A percentile compares a stretch with the other conserved stretches of the same genome.
phyloP scores from a whole-genome alignment of 495 filamentous ascomycete species.

The Penicillium bovifimosum region DNA sequence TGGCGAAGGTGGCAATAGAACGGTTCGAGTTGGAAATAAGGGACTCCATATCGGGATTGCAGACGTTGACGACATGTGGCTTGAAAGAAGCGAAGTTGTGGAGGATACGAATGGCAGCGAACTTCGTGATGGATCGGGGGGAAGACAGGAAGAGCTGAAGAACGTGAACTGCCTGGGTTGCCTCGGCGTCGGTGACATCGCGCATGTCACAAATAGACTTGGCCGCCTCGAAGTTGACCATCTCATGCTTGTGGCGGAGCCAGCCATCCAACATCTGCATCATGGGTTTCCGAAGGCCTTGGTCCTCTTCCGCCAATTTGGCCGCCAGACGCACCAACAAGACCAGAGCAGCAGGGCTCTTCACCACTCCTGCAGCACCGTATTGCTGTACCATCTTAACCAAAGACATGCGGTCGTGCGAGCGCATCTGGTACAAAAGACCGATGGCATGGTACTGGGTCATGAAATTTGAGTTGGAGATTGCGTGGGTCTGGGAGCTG shows the following conservation, averaged over 20 bases:
- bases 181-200: constrained; percentile 88
- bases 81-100: constrained; percentile 95
- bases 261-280: constrained; percentile 92
- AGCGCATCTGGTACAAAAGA: constrained; percentile 95
- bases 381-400: constrained; percentile 99
- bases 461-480: constrained; percentile 79
- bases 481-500: constrained; percentile 57
- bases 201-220: constrained; percentile 94
- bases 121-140: constrained; percentile 95
- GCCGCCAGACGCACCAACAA: constrained; percentile 91
- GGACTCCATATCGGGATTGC: constrained; percentile 94
- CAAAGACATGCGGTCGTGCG: constrained; percentile 93
- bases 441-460: constrained; percentile 98
- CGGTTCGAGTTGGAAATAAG: constrained; percentile 95
- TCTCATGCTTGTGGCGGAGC: constrained; percentile 97
- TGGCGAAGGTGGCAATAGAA: constrained; percentile 96
- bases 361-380: constrained; percentile 81
- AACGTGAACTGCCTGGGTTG: constrained; percentile 86
- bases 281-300: constrained; percentile 84
- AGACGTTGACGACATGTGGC: constrained; percentile 82
- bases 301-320: constrained; percentile 91
- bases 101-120: constrained; percentile 93
- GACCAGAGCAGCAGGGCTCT: constrained; percentile 87
- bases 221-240: constrained; percentile 99
- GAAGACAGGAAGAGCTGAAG: constrained; percentile 95